phyloP scores from a whole-genome alignment of 345 rosid genomes.

The Schrenkiella parvula region DNA sequence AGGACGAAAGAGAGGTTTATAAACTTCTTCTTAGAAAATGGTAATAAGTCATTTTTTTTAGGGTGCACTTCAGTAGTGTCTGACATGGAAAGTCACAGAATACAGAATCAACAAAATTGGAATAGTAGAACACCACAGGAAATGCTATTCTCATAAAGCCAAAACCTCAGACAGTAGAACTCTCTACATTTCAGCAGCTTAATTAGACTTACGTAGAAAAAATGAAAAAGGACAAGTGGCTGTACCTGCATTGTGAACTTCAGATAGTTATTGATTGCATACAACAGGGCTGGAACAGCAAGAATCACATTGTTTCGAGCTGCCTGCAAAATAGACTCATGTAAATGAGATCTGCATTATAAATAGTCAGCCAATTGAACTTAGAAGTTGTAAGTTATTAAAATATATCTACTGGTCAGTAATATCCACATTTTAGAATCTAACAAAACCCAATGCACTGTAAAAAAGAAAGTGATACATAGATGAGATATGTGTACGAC shows the following conservation, averaged over 20 bases:
- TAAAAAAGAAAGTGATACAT: neutral
- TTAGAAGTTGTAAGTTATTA: neutral
- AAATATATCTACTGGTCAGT: constrained; percentile 3
- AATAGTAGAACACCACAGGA: neutral
- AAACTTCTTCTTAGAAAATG: neutral
- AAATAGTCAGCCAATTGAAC: neutral
- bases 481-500: neutral
- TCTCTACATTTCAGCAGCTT: neutral
- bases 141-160: constrained; percentile 2
- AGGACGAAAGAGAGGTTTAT: neutral
- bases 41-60: neutral
- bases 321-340: constrained; percentile 53
- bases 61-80: neutral
- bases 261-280: constrained; percentile 88
- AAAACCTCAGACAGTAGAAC: constrained; percentile 13
- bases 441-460: neutral
- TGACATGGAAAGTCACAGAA: neutral
- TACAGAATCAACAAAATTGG: constrained; percentile 3
- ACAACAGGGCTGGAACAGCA: constrained; percentile 90
- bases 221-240: constrained; percentile 3
- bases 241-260: constrained; percentile 97
- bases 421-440: neutral
- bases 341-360: constrained; percentile 6
- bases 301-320: constrained; percentile 93
- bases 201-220: constrained; percentile 2